These are phyloP conservation scores for Cryptococcus sp. DNA, from an alignment of 1,284 basidiomycete species.

Conservation along the genomic window DNA sequence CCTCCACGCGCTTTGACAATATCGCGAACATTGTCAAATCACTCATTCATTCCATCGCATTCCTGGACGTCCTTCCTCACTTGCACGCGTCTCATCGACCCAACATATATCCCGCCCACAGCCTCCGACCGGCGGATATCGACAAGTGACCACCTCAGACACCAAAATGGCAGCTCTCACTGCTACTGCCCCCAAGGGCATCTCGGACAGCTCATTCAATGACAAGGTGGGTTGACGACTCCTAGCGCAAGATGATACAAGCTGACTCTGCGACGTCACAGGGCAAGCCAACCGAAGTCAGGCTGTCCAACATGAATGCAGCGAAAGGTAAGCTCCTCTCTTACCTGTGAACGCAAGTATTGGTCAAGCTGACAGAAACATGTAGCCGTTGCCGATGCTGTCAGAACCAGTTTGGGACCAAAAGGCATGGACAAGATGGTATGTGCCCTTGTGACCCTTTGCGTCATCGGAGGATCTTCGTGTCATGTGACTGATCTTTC, in stretches of 20 bases:
- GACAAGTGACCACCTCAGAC: constrained; percentile 2
- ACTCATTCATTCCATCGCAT: not conserved
- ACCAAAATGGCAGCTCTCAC: constrained; percentile 31
- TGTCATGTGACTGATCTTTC: constrained; percentile 4
- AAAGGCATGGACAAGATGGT: constrained; percentile 99
- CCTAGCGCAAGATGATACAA: not conserved
- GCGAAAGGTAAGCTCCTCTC: constrained; percentile 72
- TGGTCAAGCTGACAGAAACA: constrained; percentile 12
- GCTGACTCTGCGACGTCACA: constrained; percentile 9
- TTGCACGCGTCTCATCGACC: not conserved
- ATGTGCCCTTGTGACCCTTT: constrained; percentile 25
- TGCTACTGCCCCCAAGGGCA: constrained; percentile 18
- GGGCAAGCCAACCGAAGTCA: constrained; percentile 68
- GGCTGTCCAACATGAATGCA: constrained; percentile 92
- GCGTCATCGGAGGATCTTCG: not conserved
- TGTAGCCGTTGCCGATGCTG: constrained; percentile 93
- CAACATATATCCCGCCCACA: not conserved
- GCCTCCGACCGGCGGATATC: not conserved
- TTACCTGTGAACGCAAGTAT: not conserved
- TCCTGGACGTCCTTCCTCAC: constrained; percentile 10
- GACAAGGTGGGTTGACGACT: constrained; percentile 42
- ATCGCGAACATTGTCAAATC: no score
- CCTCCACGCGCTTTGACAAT: constrained; percentile 11
- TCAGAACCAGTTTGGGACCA: constrained; percentile 93
- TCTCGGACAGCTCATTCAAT: constrained; percentile 43